A percentile compares a stretch with the other conserved stretches of the same genome.
Conservation (phyloP, 192 early-diverging fungal genomes). For the Backusella morwellensis region DNA sequence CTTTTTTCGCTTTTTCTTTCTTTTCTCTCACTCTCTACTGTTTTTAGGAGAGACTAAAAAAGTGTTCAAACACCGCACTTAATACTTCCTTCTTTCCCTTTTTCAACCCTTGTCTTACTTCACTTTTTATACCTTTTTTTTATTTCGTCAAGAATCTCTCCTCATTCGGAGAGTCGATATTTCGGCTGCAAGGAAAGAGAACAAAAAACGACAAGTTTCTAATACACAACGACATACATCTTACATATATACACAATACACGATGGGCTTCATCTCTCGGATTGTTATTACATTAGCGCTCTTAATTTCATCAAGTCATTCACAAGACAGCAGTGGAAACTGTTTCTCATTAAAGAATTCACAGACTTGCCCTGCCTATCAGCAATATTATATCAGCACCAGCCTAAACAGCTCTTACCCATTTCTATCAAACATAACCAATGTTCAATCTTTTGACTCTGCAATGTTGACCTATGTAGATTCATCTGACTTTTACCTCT, state of each 20-base stretch:
- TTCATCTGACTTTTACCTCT: conserved; percentile 21
- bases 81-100: background rate
- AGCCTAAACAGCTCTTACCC: background rate
- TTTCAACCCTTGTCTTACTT: conserved; percentile 8
- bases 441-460: conserved; percentile 26
- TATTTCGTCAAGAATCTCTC: background rate
- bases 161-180: background rate
- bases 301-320: background rate
- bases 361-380: conserved; percentile 30
- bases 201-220: background rate
- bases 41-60: conserved; percentile 7
- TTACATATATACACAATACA: background rate
- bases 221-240: background rate
- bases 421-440: conserved; percentile 14
- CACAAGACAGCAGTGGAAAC: background rate
- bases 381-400: conserved; percentile 30
- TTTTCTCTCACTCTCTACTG: background rate
- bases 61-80: background rate
- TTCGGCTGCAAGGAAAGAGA: background rate
- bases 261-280: background rate
- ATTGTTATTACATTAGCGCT: background rate
- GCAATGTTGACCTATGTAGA: conserved; percentile 18
- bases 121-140: conserved; percentile 6
- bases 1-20: background rate
- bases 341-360: conserved; percentile 26